Percentiles rank a stretch among this genome's conserved stretches.
Conservation (phyloP, 164 flowering plant genomes). For the Tetracentron sinense region DNA sequence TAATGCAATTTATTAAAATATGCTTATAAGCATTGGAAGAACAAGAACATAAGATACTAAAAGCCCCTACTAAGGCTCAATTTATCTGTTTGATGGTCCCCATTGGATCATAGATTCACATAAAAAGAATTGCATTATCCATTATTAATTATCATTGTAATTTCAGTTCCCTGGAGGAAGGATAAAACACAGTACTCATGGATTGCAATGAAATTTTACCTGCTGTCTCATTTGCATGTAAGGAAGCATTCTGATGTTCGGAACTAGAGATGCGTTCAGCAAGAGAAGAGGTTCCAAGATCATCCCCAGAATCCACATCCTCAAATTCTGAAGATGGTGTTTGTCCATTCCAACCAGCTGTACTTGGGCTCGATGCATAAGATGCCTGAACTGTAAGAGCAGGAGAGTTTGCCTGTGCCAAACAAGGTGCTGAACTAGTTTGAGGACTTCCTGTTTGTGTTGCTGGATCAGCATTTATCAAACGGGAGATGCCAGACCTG, state of each 20-base stretch:
- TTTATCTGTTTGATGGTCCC: slow-evolving; percentile 4
- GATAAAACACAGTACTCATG: neutral
- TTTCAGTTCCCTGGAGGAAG: neutral
- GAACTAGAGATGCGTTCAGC: slow-evolving; percentile 21
- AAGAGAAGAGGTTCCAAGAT: slow-evolving; percentile 27
- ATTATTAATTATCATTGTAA: no score
- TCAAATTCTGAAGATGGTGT: slow-evolving; percentile 39
- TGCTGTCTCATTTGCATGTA: slow-evolving; percentile 16
- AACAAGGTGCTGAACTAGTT: slow-evolving; percentile 25
- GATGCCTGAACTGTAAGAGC: slow-evolving; percentile 33
- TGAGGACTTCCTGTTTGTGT: slow-evolving; percentile 25
- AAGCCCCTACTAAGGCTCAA: no score
- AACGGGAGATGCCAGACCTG: slow-evolving; percentile 37
- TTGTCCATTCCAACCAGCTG: slow-evolving; percentile 38
- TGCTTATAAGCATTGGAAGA: no score
- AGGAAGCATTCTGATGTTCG: slow-evolving; percentile 18
- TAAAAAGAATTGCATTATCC: no score
- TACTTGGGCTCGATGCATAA: slow-evolving; percentile 43
- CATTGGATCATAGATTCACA: neutral
- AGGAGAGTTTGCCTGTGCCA: slow-evolving; percentile 28
- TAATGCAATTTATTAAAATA: no score
- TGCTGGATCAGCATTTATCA: slow-evolving; percentile 31
- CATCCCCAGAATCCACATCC: slow-evolving; percentile 41
- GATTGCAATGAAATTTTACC: slow-evolving; percentile 19
- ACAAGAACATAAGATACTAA: no score